Percentiles rank a stretch among this genome's conserved stretches.
Conservation (phyloP, 352 stramenopile species). For the Globisporangium solare region DNA sequence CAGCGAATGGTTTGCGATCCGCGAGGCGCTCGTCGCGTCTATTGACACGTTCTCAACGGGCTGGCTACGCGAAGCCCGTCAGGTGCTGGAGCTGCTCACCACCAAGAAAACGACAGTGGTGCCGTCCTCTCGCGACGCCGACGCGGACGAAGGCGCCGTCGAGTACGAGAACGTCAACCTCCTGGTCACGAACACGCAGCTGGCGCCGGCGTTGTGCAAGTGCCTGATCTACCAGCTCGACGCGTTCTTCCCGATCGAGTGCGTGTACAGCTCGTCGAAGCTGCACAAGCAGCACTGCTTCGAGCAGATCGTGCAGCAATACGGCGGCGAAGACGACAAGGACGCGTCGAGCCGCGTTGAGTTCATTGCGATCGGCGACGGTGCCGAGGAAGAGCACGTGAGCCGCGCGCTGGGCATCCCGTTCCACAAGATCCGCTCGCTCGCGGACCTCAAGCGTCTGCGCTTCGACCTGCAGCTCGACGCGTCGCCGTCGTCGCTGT, state of each 20-base stretch:
- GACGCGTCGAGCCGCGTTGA: conserved; percentile 28
- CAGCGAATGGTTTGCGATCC: conserved; percentile 71
- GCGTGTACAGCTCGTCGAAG: conserved; percentile 73
- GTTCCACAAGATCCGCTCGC: conserved; percentile 70
- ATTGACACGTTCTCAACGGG: conserved; percentile 73
- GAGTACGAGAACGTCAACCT: conserved; percentile 66
- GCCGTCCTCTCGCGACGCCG: neutral
- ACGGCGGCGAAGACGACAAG: conserved; percentile 12
- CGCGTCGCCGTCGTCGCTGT: too few species aligned
- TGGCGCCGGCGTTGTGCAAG: conserved; percentile 78
- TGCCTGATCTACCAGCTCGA: conserved; percentile 81
- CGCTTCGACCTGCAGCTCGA: conserved; percentile 56
- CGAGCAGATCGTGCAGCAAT: conserved; percentile 63
- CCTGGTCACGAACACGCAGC: conserved; percentile 79
- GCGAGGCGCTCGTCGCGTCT: conserved; percentile 52
- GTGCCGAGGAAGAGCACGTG: conserved; percentile 73
- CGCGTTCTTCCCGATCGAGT: conserved; percentile 68
- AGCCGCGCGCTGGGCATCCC: conserved; percentile 57
- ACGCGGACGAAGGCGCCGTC: conserved; percentile 11
- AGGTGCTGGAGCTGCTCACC: conserved; percentile 54
- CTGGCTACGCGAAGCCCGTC: conserved; percentile 56
- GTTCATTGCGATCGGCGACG: conserved; percentile 76
- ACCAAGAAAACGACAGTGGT: conserved; percentile 1
- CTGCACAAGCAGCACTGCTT: conserved; percentile 78
- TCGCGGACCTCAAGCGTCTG: conserved; percentile 58